Conservation (phyloP, 2,329 filamentous ascomycete genomes). For the Magnaporthales sp. region DNA sequence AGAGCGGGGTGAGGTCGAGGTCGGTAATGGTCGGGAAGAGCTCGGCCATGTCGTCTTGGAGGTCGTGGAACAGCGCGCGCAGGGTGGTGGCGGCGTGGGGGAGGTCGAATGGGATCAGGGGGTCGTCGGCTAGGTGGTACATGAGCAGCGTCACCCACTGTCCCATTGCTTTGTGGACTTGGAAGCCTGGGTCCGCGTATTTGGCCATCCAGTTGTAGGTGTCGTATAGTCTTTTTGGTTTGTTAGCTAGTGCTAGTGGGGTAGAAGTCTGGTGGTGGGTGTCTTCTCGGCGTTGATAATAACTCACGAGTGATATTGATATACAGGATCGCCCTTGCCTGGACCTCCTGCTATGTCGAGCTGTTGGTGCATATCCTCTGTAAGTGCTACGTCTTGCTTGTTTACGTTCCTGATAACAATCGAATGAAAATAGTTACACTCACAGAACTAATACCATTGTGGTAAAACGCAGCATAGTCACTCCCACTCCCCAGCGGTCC, state of each 20-base stretch:
- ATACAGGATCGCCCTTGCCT: slow-evolving; percentile 32
- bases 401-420: not conserved
- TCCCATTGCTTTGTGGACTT: slow-evolving; percentile 50
- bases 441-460: slow-evolving; percentile 37
- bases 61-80: slow-evolving; percentile 26
- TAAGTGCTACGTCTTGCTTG: not conserved
- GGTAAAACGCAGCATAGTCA: slow-evolving; percentile 60
- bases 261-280: too few relatives aligned
- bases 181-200: slow-evolving; percentile 59
- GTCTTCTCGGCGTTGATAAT: not conserved
- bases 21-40: slow-evolving; percentile 15
- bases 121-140: slow-evolving; percentile 28
- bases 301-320: slow-evolving; percentile 55
- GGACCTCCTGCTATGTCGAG: slow-evolving; percentile 41
- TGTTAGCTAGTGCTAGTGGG: not conserved
- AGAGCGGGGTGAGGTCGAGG: slow-evolving; percentile 27
- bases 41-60: slow-evolving; percentile 22
- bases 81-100: slow-evolving; percentile 30
- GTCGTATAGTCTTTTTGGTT: slow-evolving; percentile 61
- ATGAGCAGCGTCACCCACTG: slow-evolving; percentile 32
- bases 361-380: slow-evolving; percentile 26
- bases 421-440: not conserved
- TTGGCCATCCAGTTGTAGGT: slow-evolving; percentile 76
- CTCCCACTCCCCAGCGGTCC: slow-evolving; percentile 55
- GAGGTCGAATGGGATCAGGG: slow-evolving; percentile 29